Percentiles rank a stretch among this genome's conserved stretches.
phyloP scores from a whole-genome alignment of 176 grass and related monocot genomes.

The Puya raimondii region DNA sequence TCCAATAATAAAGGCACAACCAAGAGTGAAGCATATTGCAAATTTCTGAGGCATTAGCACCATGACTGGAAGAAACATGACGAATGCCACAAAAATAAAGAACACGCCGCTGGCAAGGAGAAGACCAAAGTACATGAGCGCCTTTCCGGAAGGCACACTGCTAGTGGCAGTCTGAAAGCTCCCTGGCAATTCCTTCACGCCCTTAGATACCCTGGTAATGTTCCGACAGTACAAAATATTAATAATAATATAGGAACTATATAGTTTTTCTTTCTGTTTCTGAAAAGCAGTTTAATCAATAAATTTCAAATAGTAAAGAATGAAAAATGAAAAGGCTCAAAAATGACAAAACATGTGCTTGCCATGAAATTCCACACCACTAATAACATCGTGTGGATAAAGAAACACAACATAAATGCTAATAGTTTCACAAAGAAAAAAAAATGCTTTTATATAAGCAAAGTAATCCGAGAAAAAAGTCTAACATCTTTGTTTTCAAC shows the following conservation, averaged over 20 bases:
- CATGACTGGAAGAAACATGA: constrained; percentile 90
- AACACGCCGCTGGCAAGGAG: constrained; percentile 87
- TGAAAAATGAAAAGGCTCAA: too few relatives aligned
- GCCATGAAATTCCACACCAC: too few relatives aligned
- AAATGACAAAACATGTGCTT: too few relatives aligned
- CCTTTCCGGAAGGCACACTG: constrained; percentile 74
- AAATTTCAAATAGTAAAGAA: too few relatives aligned
- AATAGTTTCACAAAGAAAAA: too few relatives aligned
- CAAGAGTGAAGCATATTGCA: constrained; percentile 88
- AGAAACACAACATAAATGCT: too few relatives aligned
- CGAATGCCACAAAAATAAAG: constrained; percentile 87
- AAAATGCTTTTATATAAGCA: too few relatives aligned
- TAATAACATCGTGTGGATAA: too few relatives aligned
- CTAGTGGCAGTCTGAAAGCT: constrained; percentile 88
- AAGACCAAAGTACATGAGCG: constrained; percentile 91
- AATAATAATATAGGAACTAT: neutral
- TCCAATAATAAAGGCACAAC: constrained; percentile 75
- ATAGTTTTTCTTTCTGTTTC: too few relatives aligned
- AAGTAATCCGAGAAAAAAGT: too few relatives aligned
- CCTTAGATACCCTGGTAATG: constrained; percentile 54
- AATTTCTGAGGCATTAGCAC: constrained; percentile 97
- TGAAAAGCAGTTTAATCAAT: too few relatives aligned
- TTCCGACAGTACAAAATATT: constrained; percentile 5
- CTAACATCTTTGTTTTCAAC: neutral
- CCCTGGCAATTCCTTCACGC: constrained; percentile 81